Evolutionary conservation across 169 alveolate species (phyloP), one percentile per base, ranked within the genome.

Genomic region (Babesia sp.): DNA sequence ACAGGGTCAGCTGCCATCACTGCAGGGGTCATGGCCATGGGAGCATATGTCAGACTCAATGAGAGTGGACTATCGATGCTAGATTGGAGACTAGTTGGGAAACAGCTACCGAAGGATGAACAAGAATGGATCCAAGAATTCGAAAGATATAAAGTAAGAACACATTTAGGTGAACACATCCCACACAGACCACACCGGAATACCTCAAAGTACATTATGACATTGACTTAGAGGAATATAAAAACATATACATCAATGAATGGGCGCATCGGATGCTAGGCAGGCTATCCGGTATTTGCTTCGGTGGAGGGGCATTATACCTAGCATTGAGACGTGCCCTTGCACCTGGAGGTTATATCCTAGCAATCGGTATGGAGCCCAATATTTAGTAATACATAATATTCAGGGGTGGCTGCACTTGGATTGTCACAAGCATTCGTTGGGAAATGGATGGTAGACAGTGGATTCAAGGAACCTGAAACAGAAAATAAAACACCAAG

Each of bases 41-140:
- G 98, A 29, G 97, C 97, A 14, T 94, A 94, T 78, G 95, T 96
- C 22, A 37, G 98, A 39, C 91, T 95, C 42, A 87, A 93, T 16
- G 92, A 90, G 64, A 90, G 96, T 59, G 98, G 98, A 36, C 90
- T 95, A 14, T 94, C 97, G 8, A 95, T 95, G 96, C 92, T 94
- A 0, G 91, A 91, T 60, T 95, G 98, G 98, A 76, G 89, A 16
- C 91, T 94, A 42, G 84, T 73, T 26, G 97, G 95, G 18, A 78
- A 60, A 29, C 66, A 78, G 33, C 90, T 88, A 41, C 98, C 98
- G 0, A 71, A 60, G 44, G 71, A 80, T 44, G 91, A 94, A 8
- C 94, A 90, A 63, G 95, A 81, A 50, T 95, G 98, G 98, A 57
- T 57, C 39, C 71, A 56, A 41, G 97, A 94, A 77, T 95, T 94